Evolutionary conservation across 768 basidiomycete species (phyloP).

Genomic region (Russula lepida): DNA sequence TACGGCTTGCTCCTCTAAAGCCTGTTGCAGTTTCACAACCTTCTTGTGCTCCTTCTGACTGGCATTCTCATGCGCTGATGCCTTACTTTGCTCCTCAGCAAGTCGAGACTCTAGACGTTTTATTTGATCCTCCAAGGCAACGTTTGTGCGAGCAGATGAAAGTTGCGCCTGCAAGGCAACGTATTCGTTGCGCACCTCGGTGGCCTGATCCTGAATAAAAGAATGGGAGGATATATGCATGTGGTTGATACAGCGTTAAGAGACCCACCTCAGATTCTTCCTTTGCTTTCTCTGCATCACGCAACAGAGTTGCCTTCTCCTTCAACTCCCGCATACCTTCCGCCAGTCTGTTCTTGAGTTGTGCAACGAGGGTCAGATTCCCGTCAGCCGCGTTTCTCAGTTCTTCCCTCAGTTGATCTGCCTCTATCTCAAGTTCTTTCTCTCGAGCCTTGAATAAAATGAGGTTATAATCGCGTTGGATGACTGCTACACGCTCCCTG

Average conservation of each 20-base stretch:
- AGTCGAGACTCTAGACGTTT: slow-evolving; percentile 36
- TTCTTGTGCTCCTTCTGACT: slow-evolving; percentile 21
- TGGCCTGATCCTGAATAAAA: slow-evolving; percentile 32
- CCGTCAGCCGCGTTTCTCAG: slow-evolving; percentile 24
- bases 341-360: slow-evolving; percentile 42
- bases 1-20: slow-evolving; percentile 10
- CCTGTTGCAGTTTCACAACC: slow-evolving; percentile 10
- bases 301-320: slow-evolving; percentile 31
- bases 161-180: slow-evolving; percentile 41
- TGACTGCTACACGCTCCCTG: slow-evolving; percentile 46
- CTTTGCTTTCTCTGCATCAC: slow-evolving; percentile 25
- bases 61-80: slow-evolving; percentile 15
- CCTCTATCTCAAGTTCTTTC: slow-evolving; percentile 45
- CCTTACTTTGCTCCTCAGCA: slow-evolving; percentile 26
- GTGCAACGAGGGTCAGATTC: slow-evolving; percentile 28
- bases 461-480: slow-evolving; percentile 60
- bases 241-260: slow-evolving; percentile 14
- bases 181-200: slow-evolving; percentile 40
- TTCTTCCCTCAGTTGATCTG: slow-evolving; percentile 46
- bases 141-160: slow-evolving; percentile 39
- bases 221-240: background rate
- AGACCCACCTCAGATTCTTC: slow-evolving; percentile 26
- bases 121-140: slow-evolving; percentile 49
- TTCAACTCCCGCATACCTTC: slow-evolving; percentile 33
- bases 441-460: slow-evolving; percentile 61